Base-by-base conservation (phyloP, 129 eudicot species). In the Chrysanthemum makinoi region DNA sequence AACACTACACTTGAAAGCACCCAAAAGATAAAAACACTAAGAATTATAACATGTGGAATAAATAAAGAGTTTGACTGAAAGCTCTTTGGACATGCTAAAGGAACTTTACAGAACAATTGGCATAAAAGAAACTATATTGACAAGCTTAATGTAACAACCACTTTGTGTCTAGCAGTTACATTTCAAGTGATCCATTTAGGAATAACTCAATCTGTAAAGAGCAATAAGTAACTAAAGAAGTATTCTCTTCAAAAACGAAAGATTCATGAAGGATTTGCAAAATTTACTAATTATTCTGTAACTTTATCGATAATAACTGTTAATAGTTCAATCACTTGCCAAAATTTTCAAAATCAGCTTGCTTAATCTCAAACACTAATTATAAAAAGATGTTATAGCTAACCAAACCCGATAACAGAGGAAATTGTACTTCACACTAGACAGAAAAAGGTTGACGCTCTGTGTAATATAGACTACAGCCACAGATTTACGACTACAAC, bases 41-140 rank as follows among this genome's bases (percentile, higher is more conserved):
- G 30, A 53, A 53, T 14, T 28, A 39, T 15, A 47, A 26, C 6
- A 35, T 58, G 8, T 15, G 11, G 12, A 74, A 51, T 13, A 69
- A n/a, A 61, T 8, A 4, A 26, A 6, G 10, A 66, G 26, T 64
- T 68, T 22, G 30, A 56, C 8, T 46, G 26, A 30, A 73, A 73
- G 62, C 52, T 66, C 33, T 44, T 71, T 10, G 39, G 33, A 55
- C 57, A 65, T 47, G 39, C 17, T 43, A 39, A 57, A 18, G 18
- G 62, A 63, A 63, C 71, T 74, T 43, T 54, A 39, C 35, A 20
- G 62, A 35, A 53, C 20, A 52, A 65, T 65, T 74, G 53, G 67
- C 30, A 51, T 63, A 33, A 51, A 51, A 17, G 1, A 64, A 52
- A 64, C 18, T 14, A 64, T 3, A 35, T 19, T 62, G 64, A 28